A percentile compares a stretch with the other conserved stretches of the same genome.
Conservation (phyloP, 179 eudicot genomes). For the Heliamphora pulchella region DNA sequence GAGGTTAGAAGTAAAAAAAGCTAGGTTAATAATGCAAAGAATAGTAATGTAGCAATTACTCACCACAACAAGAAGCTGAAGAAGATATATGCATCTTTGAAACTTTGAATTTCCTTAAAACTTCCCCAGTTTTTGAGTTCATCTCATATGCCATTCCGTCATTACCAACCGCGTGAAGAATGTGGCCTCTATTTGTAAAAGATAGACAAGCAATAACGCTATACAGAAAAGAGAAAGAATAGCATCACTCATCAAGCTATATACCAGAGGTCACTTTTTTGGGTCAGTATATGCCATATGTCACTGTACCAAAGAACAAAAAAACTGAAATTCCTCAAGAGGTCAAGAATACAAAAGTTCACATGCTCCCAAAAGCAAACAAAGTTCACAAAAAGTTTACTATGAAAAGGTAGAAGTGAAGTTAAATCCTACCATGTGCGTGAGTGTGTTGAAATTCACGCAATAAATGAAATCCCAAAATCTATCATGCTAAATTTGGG, state of each 20-base stretch:
- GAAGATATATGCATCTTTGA: conserved; percentile 27
- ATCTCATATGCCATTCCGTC: conserved; percentile 28
- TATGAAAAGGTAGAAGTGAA: not conserved
- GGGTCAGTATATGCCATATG: not conserved
- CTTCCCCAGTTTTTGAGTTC: conserved; percentile 32
- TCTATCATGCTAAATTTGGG: too few species aligned
- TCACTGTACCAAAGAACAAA: not conserved
- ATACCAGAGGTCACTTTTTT: not conserved
- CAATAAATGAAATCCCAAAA: too few species aligned
- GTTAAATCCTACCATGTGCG: too few species aligned
- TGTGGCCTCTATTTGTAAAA: conserved; percentile 28
- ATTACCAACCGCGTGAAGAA: conserved; percentile 19
- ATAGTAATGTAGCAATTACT: conserved; percentile 16
- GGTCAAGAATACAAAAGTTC: not conserved
- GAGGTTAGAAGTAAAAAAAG: not conserved
- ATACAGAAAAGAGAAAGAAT: not conserved
- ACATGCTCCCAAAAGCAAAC: not conserved
- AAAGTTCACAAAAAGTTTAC: not conserved
- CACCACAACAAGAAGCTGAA: conserved; percentile 20
- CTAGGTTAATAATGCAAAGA: not conserved
- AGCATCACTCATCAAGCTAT: not conserved
- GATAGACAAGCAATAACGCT: conserved; percentile 30
- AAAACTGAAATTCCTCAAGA: not conserved
- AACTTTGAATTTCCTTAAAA: conserved; percentile 23
- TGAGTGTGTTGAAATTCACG: too few species aligned